Conservation (phyloP, 345 rosid genomes). For the sweet orange (Citrus sinensis) region DNA sequence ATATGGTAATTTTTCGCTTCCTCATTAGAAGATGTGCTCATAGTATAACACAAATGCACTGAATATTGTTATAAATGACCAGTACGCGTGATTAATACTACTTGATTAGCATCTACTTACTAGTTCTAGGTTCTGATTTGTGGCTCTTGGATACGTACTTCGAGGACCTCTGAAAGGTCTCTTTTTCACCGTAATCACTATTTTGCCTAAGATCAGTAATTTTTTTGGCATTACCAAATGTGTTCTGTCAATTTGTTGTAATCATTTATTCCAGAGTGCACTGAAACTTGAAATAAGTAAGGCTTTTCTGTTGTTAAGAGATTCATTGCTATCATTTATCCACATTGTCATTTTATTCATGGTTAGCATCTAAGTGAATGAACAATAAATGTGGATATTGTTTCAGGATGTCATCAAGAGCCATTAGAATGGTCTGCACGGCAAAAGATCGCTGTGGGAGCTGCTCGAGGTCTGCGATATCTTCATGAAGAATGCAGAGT, state of each 20-base stretch:
- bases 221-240: background rate
- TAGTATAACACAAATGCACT: background rate
- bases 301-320: background rate
- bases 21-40: background rate
- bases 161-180: background rate
- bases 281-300: background rate
- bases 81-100: background rate
- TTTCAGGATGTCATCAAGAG: conserved; percentile 62
- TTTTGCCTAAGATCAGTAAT: background rate
- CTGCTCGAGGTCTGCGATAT: conserved; percentile 97
- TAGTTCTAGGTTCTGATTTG: background rate
- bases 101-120: background rate
- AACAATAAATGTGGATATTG: background rate
- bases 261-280: background rate
- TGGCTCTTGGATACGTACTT: background rate
- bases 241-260: background rate
- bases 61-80: background rate
- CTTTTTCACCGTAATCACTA: background rate
- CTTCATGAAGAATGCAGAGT: conserved; percentile 99
- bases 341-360: background rate
- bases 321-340: background rate
- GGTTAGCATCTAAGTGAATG: conserved; percentile 2
- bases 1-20: conserved; percentile 52
- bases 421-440: conserved; percentile 89
- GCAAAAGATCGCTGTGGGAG: conserved; percentile 95